Evolutionary conservation across 2,329 filamentous ascomycete genomes (phyloP).

Genomic region (Talaromyces sp.): DNA sequence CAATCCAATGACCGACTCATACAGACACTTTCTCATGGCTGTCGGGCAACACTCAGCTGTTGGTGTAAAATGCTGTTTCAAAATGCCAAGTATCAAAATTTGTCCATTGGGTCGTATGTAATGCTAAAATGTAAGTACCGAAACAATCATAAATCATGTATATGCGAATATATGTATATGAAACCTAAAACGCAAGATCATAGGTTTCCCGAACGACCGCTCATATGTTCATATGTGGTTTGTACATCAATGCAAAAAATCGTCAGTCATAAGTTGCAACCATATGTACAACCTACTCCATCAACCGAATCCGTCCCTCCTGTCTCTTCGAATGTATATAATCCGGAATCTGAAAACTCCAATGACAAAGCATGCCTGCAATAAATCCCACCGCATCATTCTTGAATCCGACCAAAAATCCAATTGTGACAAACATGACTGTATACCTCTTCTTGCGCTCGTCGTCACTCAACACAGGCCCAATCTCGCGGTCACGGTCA

Average conservation of each 20-base stretch:
- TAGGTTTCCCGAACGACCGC: background rate
- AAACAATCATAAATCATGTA: background rate
- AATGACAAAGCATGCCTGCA: slow-evolving; percentile 77
- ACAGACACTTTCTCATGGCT: background rate
- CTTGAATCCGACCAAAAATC: slow-evolving; percentile 76
- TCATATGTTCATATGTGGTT: background rate
- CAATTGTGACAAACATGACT: slow-evolving; percentile 86
- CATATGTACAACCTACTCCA: background rate
- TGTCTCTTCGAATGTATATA: slow-evolving; percentile 29
- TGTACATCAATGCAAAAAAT: background rate
- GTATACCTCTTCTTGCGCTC: slow-evolving; percentile 77
- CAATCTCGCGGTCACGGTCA: slow-evolving; percentile 40
- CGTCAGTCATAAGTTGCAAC: background rate
- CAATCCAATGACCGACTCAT: background rate
- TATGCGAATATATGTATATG: background rate
- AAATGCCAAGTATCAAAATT: background rate
- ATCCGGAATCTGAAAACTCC: slow-evolving; percentile 55
- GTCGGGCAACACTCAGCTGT: too few relatives aligned
- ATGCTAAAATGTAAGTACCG: background rate
- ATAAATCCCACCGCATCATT: slow-evolving; percentile 88
- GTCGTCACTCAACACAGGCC: slow-evolving; percentile 55
- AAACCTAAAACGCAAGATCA: background rate
- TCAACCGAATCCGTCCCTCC: slow-evolving; percentile 32
- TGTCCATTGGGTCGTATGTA: background rate
- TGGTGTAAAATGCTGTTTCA: background rate